These are phyloP conservation scores for Neofusicoccum kwambonambiense DNA, from an alignment of 2,329 filamentous ascomycete genomes.

Conservation along the genomic window DNA sequence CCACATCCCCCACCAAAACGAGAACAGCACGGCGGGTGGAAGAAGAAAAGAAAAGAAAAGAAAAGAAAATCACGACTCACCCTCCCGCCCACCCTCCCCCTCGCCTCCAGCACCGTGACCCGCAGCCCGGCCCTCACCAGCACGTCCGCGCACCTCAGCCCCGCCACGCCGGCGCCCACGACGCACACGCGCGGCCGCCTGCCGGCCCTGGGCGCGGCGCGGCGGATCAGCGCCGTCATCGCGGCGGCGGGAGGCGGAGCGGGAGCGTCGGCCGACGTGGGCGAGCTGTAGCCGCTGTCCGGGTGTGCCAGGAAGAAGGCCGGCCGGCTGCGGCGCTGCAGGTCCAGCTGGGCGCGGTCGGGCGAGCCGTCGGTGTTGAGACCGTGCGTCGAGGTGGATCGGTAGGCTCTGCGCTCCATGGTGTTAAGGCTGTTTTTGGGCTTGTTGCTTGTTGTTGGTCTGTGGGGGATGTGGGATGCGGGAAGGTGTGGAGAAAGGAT, in stretches of 20 bases:
- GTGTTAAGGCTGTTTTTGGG: neutral
- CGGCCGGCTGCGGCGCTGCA: constrained; percentile 31
- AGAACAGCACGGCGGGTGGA: too few relatives aligned
- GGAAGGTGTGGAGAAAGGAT: neutral
- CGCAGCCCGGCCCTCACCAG: constrained; percentile 63
- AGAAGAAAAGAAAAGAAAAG: neutral
- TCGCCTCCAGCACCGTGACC: constrained; percentile 69
- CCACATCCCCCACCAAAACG: too few relatives aligned
- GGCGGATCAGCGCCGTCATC: constrained; percentile 27
- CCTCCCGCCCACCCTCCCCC: constrained; percentile 66
- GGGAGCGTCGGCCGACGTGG: neutral
- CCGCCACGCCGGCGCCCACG: constrained; percentile 69
- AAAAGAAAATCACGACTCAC: constrained; percentile 39
- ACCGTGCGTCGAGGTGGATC: constrained; percentile 12
- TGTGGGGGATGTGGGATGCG: neutral
- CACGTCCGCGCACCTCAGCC: constrained; percentile 69
- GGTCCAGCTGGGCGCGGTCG: constrained; percentile 34
- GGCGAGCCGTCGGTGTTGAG: constrained; percentile 23
- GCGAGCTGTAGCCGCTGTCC: constrained; percentile 20
- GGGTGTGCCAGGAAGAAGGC: neutral
- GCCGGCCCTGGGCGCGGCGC: constrained; percentile 34
- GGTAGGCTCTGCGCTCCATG: constrained; percentile 31
- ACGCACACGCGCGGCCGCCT: constrained; percentile 59
- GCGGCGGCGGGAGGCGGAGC: neutral
- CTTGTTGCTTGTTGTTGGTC: neutral